Evolutionary conservation across 306 rosid species (phyloP).

Genomic region (Psophocarpus tetragonolobus): DNA sequence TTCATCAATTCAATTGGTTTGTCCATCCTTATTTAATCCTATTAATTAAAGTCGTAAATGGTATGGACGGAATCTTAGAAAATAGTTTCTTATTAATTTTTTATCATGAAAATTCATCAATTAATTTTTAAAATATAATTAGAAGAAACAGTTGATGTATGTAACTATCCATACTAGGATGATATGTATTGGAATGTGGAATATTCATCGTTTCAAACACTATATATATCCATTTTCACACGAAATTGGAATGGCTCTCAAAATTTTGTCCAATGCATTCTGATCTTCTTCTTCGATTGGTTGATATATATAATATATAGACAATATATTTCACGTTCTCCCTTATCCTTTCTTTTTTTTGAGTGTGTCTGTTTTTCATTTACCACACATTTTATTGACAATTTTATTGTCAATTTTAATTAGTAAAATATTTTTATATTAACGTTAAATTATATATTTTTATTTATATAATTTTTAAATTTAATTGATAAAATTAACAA

Average conservation of each 20-base stretch:
- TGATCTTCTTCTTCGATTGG: slow-evolving; percentile 26
- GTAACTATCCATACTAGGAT: not conserved
- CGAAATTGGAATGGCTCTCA: slow-evolving; percentile 33
- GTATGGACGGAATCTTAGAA: slow-evolving; percentile 1
- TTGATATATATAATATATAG: not conserved
- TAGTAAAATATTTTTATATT: too few relatives aligned
- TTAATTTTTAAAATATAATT: not conserved
- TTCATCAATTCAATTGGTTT: not conserved
- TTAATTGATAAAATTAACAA: too few relatives aligned
- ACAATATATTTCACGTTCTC: slow-evolving; percentile 12
- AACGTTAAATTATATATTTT: too few relatives aligned
- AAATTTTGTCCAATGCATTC: not conserved
- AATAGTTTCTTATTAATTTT: not conserved
- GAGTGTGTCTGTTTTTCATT: too few relatives aligned
- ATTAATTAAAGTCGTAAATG: not conserved
- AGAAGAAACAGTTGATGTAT: not conserved
- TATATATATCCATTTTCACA: slow-evolving; percentile 10
- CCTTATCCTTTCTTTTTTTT: too few relatives aligned
- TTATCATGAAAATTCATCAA: not conserved
- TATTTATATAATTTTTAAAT: too few relatives aligned
- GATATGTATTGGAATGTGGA: not conserved
- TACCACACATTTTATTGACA: slow-evolving; percentile 3
- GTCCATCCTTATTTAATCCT: not conserved
- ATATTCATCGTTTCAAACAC: slow-evolving; percentile 25
- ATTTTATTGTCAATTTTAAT: too few relatives aligned